Percentiles rank a stretch among this genome's conserved stretches.
phyloP scores from a whole-genome alignment of 2,329 filamentous ascomycete genomes.

The Endoconidiophora laricicola region DNA sequence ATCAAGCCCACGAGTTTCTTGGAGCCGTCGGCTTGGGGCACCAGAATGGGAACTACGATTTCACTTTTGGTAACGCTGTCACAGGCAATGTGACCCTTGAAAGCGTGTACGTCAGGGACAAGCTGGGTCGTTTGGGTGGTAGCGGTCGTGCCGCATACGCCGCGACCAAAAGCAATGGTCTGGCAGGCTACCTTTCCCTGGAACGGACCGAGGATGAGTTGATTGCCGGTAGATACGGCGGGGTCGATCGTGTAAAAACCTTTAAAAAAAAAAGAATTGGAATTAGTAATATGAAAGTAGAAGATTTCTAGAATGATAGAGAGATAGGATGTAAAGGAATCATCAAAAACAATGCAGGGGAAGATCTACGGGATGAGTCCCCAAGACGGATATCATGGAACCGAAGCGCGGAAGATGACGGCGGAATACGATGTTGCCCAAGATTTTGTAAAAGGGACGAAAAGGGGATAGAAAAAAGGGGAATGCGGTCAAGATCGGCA shows the following conservation, averaged over 20 bases:
- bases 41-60: constrained; percentile 60
- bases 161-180: constrained; percentile 53
- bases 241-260: constrained; percentile 58
- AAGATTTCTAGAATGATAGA: not conserved
- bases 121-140: constrained; percentile 44
- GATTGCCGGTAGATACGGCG: constrained; percentile 19
- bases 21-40: constrained; percentile 18
- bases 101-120: constrained; percentile 51
- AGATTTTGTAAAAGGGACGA: not conserved
- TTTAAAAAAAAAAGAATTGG: constrained; percentile 16
- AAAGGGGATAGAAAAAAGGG: not conserved
- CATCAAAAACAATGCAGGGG: too few species aligned
- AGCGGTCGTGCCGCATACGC: constrained; percentile 62
- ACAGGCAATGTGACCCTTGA: constrained; percentile 70
- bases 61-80: constrained; percentile 62
- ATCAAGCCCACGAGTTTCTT: constrained; percentile 53
- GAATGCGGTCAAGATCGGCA: too few species aligned
- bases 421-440: not conserved
- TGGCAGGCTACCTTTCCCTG: constrained; percentile 70
- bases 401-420: too few species aligned
- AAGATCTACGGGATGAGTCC: too few species aligned
- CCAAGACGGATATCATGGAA: too few species aligned
- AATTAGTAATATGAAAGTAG: not conserved
- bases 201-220: constrained; percentile 64
- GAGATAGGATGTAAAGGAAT: too few species aligned